phyloP scores from a whole-genome alignment of 163 green algal genomes.

The Scenedesmus sp. region DNA sequence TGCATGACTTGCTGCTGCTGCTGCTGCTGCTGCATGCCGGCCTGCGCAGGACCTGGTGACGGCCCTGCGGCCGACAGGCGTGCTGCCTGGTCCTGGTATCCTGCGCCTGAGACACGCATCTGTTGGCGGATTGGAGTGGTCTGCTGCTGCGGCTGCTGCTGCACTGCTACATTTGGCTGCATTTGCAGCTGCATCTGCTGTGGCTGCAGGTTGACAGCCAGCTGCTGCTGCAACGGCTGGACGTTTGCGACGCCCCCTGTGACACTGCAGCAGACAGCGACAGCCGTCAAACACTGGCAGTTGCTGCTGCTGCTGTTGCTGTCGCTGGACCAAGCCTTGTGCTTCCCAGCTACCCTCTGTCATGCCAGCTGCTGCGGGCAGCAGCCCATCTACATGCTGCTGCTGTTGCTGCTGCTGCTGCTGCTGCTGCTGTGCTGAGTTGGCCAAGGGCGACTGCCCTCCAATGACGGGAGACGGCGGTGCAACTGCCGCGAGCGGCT shows the following conservation, averaged over 20 bases:
- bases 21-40: slow-evolving; percentile 24
- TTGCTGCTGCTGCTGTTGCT: slow-evolving; percentile 31
- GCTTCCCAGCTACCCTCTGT: neutral
- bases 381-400: neutral
- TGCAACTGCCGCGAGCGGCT: slow-evolving; percentile 14
- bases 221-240: neutral
- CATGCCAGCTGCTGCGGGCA: neutral
- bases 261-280: slow-evolving; percentile 13
- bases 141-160: slow-evolving; percentile 41
- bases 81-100: neutral
- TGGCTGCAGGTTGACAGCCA: neutral
- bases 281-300: slow-evolving; percentile 27
- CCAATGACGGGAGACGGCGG: neutral
- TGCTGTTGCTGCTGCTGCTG: too few species aligned
- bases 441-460: neutral
- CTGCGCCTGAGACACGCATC: neutral
- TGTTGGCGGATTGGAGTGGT: neutral
- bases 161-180: neutral
- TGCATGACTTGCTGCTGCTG: slow-evolving; percentile 42
- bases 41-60: neutral
- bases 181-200: slow-evolving; percentile 28
- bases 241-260: neutral
- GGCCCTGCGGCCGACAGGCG: neutral
- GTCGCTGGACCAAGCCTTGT: neutral
- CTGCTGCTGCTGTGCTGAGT: neutral